Percentiles rank a stretch among this genome's conserved stretches.
Evolutionary conservation across 257 asterid genomes (phyloP).

Genomic region (Linaria vulgaris): DNA sequence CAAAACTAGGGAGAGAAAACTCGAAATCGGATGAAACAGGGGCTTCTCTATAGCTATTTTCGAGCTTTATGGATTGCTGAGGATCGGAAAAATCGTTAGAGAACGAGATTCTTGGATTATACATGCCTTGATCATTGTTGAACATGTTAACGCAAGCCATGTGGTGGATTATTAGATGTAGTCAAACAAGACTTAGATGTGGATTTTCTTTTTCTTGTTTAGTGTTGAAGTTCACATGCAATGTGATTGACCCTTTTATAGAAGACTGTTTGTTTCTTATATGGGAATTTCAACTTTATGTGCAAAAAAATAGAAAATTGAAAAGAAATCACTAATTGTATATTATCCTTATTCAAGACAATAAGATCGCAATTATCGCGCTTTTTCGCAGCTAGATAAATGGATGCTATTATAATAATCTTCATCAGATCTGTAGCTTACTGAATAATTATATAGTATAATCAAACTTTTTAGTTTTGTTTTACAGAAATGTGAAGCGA

Average conservation of each 20-base stretch:
- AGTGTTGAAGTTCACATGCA: constrained; percentile 38
- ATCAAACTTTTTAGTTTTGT: not conserved
- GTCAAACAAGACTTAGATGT: not conserved
- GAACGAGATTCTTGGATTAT: constrained; percentile 85
- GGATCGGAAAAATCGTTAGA: constrained; percentile 76
- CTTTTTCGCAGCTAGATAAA: constrained; percentile 23
- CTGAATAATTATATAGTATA: not conserved
- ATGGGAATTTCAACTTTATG: constrained; percentile 13
- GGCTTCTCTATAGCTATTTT: constrained; percentile 67
- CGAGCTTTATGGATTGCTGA: constrained; percentile 49
- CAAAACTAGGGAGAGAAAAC: constrained; percentile 50
- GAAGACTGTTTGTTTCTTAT: constrained; percentile 27
- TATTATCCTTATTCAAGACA: constrained; percentile 24
- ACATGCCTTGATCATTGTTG: constrained; percentile 62
- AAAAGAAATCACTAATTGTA: too few species aligned
- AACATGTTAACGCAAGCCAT: constrained; percentile 83
- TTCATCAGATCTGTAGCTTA: constrained; percentile 30
- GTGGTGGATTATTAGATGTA: not conserved
- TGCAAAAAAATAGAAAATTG: not conserved
- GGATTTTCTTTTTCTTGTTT: not conserved
- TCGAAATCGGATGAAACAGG: constrained; percentile 82
- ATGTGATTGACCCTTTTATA: constrained; percentile 37
- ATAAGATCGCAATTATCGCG: constrained; percentile 30
- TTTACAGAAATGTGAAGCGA: too few species aligned
- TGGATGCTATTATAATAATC: constrained; percentile 28